These are phyloP conservation scores for Lentinula aciculospora DNA, from an alignment of 768 basidiomycete species.

Conservation along the genomic window DNA sequence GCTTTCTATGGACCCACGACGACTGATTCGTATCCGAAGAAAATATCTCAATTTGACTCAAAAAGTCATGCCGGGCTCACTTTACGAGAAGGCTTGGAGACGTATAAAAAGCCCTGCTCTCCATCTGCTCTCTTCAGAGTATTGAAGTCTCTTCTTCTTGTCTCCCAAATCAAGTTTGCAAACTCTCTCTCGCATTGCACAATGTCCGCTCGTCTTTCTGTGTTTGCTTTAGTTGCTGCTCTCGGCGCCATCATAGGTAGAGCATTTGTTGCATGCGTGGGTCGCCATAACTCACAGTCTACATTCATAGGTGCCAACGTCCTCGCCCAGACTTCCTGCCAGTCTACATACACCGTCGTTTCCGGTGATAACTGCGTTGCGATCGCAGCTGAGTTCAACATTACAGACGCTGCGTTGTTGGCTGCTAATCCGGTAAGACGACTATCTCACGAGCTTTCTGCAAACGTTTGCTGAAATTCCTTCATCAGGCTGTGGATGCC, in stretches of 20 bases:
- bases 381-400: not conserved
- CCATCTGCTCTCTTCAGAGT: not conserved
- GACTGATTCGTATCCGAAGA: too few species aligned
- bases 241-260: not conserved
- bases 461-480: too few species aligned
- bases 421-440: not conserved
- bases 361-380: not conserved
- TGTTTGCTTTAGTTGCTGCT: not conserved
- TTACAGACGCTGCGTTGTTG: not conserved
- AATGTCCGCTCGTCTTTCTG: not conserved
- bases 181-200: not conserved
- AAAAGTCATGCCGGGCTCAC: not conserved
- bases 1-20: too few species aligned
- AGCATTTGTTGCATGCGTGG: not conserved
- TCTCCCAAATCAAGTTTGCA: not conserved
- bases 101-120: not conserved
- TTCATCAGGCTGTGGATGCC: not conserved
- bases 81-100: not conserved
- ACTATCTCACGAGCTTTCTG: too few species aligned
- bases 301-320: not conserved
- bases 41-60: not conserved
- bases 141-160: not conserved
- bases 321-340: constrained; percentile 1
- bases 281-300: not conserved
- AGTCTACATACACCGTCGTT: not conserved